phyloP scores from a whole-genome alignment of 2,329 filamentous ascomycete species.

The Curvularia sp. region DNA sequence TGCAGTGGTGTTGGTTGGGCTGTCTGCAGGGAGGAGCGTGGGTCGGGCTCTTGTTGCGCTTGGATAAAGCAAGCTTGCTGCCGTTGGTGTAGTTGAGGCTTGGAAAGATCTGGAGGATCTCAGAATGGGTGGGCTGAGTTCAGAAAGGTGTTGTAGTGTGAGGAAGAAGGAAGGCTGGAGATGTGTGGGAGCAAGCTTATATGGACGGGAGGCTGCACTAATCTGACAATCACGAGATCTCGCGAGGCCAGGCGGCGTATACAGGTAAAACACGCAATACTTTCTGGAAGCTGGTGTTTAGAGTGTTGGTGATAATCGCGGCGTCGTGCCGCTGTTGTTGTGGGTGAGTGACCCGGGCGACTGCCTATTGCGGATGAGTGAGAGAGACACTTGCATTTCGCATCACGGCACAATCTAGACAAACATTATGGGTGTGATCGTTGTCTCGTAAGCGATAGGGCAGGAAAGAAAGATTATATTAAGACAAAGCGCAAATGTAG shows the following conservation, averaged over 20 bases:
- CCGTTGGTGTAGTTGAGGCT: not conserved
- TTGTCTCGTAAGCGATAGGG: not conserved
- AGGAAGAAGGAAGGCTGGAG: slow-evolving; percentile 23
- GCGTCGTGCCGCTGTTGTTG: not conserved
- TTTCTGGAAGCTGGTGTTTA: not conserved
- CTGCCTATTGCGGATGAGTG: not conserved
- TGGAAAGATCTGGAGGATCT: not conserved
- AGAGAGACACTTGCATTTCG: not conserved
- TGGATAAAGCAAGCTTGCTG: slow-evolving; percentile 8
- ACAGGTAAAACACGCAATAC: slow-evolving; percentile 18
- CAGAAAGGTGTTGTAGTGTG: slow-evolving; percentile 22
- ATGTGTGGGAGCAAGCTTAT: slow-evolving; percentile 24
- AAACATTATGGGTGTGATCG: not conserved
- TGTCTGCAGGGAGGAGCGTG: slow-evolving; percentile 26
- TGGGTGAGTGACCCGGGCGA: slow-evolving; percentile 5
- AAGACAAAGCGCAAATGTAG: not conserved
- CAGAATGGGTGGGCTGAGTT: slow-evolving; percentile 1
- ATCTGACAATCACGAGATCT: slow-evolving; percentile 3
- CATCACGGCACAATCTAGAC: not conserved
- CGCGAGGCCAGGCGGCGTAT: not conserved
- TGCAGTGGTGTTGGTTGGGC: slow-evolving; percentile 28
- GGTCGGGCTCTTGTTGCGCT: slow-evolving; percentile 24
- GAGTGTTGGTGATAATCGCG: slow-evolving; percentile 1
- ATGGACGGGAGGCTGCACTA: slow-evolving; percentile 10
- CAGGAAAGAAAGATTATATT: not conserved